Percentiles rank a stretch among this genome's conserved stretches.
Conservation (phyloP, 352 stramenopile species). For the Globisporangium mamillatum region DNA sequence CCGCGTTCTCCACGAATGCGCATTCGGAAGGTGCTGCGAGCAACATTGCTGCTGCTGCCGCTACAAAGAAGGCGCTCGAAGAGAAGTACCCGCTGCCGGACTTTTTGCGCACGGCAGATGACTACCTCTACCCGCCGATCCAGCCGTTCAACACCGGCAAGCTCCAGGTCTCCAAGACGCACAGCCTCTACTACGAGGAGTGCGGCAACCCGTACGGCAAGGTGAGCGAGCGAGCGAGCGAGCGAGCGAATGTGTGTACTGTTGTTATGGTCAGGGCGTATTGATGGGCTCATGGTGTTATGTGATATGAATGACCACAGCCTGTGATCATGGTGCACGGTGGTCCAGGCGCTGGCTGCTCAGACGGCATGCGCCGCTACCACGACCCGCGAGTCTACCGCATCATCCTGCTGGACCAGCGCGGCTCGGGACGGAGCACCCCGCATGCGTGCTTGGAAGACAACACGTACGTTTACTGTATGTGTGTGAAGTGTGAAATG, state of each 20-base stretch:
- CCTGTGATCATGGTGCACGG: slow-evolving; percentile 94
- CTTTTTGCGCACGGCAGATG: slow-evolving; percentile 48
- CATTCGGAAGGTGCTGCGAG: slow-evolving; percentile 9
- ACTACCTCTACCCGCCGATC: slow-evolving; percentile 81
- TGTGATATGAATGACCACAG: not conserved
- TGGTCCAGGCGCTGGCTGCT: slow-evolving; percentile 90
- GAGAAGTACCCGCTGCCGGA: slow-evolving; percentile 22
- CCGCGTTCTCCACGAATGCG: slow-evolving; percentile 20
- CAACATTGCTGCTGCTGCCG: not conserved
- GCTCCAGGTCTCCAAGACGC: slow-evolving; percentile 76
- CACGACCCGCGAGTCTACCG: slow-evolving; percentile 91
- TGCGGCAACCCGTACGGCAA: slow-evolving; percentile 85
- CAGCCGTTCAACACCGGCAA: slow-evolving; percentile 81
- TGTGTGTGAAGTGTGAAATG: not conserved
- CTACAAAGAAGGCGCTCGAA: slow-evolving; percentile 8
- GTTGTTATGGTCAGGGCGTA: not conserved
- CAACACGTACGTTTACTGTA: slow-evolving; percentile 63
- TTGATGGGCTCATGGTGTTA: not conserved
- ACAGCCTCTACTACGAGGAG: slow-evolving; percentile 91
- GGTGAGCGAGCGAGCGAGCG: not conserved
- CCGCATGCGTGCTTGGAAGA: slow-evolving; percentile 86
- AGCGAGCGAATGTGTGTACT: not conserved
- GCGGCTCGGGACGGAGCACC: slow-evolving; percentile 86
- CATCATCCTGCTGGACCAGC: slow-evolving; percentile 94
- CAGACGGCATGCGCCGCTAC: slow-evolving; percentile 86